Base-by-base conservation (phyloP, 2,329 filamentous ascomycete genomes). In the Pochonia chlamydosporia region DNA sequence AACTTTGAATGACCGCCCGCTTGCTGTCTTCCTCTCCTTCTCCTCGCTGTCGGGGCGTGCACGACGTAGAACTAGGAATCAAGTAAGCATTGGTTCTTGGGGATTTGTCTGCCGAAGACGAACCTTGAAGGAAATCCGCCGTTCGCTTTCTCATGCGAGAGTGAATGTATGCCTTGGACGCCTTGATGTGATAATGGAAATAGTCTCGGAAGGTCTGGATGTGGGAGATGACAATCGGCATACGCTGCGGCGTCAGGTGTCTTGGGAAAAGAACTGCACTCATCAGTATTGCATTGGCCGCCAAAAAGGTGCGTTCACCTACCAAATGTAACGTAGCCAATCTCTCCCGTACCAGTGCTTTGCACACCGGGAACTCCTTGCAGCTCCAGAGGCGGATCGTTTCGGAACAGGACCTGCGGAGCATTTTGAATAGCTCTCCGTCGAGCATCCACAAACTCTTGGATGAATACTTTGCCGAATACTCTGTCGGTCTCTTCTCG, bases 111-210 rank as follows among this genome's bases (percentile, higher is more conserved):
- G 18, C 6, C n/a, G 5, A n/a, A 23, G 28, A 58, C 76, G 64
- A 74, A 92, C 89, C 89, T 80, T 99, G 95, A 49, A 99, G 82
- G 75, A 99, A 99, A 68, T 99, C 95, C 43, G 93, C 93, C 9
- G 95, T 99, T 67, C 93, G 83, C 75, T 92, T 89, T 65, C 93
- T 85, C 93, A 99, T 99, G 62, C 95, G 83, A 28, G 91, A 95
- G 77, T 99, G 93, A 56, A 99, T 99, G 63, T 96, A 99, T 45
- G 95, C 93, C 77, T 99, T 99, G 53, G 91, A 96, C 25, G 93
- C 95, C 73, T 99, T 99, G 72, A 99, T 99, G 70, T 99, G 93
- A 69, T 99, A 99, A 70, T 99, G 93, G 78, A 99, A 99, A 71
- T 99, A 99, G 65, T 99, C 93, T 56, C 93, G 88, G 87, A 99